phyloP scores from a whole-genome alignment of 345 rosid genomes.

The Salix brachista region DNA sequence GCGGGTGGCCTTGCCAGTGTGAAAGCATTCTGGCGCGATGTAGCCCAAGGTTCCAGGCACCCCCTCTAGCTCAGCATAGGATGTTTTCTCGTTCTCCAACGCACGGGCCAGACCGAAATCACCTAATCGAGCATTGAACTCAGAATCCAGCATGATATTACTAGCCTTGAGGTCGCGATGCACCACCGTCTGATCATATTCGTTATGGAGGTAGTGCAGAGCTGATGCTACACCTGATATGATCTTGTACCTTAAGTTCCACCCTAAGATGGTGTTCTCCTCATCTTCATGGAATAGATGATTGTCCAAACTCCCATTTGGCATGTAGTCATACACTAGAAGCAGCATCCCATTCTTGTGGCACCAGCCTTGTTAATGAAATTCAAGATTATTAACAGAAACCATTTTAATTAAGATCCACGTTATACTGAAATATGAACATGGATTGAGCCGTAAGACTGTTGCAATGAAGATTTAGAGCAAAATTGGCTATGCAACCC shows the following conservation, averaged over 20 bases:
- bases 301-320: constrained; percentile 54
- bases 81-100: constrained; percentile 46
- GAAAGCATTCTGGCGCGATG: constrained; percentile 58
- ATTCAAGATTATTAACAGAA: background rate
- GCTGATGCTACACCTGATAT: constrained; percentile 50
- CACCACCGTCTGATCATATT: constrained; percentile 54
- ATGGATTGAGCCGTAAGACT: background rate
- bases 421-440: background rate
- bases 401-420: background rate
- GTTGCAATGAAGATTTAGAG: background rate
- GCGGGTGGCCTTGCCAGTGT: constrained; percentile 50
- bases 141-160: constrained; percentile 50
- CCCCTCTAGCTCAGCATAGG: constrained; percentile 51
- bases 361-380: constrained; percentile 44
- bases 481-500: background rate
- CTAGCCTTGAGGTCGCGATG: constrained; percentile 70
- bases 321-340: constrained; percentile 59
- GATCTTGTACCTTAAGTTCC: constrained; percentile 44
- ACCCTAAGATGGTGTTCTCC: constrained; percentile 18
- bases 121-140: constrained; percentile 55
- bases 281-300: constrained; percentile 39
- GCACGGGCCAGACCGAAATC: constrained; percentile 60
- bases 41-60: constrained; percentile 52
- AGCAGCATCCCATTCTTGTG: constrained; percentile 46
- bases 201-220: constrained; percentile 56